phyloP scores from a whole-genome alignment of 768 basidiomycete species.

The Boletus fagicola region DNA sequence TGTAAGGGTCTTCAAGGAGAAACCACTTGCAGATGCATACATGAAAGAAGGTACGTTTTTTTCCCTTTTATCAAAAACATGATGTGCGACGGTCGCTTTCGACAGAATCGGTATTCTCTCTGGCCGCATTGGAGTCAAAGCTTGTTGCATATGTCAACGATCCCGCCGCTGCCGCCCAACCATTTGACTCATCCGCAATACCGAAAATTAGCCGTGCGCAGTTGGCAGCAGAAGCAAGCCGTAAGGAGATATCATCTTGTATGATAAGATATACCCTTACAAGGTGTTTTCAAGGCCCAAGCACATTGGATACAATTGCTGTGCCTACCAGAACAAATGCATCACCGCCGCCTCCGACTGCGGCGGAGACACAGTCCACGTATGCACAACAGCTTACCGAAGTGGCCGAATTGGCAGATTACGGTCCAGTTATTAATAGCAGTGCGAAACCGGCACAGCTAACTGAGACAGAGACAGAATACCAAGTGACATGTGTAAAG shows the following conservation, averaged over 20 bases:
- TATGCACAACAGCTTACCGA: constrained; percentile 84
- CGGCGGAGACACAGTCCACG: constrained; percentile 84
- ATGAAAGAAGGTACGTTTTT: constrained; percentile 79
- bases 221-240: constrained; percentile 82
- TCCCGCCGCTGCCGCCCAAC: constrained; percentile 58
- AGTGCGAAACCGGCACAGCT: constrained; percentile 74
- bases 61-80: background rate
- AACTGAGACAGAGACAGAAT: constrained; percentile 97
- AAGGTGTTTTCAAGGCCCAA: constrained; percentile 58
- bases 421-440: constrained; percentile 88
- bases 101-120: constrained; percentile 89
- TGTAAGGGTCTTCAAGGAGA: constrained; percentile 77
- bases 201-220: constrained; percentile 95
- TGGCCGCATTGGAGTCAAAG: constrained; percentile 86
- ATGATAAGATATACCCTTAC: constrained; percentile 12
- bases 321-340: constrained; percentile 61
- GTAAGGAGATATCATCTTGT: constrained; percentile 44
- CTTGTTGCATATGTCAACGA: constrained; percentile 94
- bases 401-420: constrained; percentile 80
- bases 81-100: background rate
- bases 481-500: constrained; percentile 94
- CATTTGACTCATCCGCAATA: constrained; percentile 81
- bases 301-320: constrained; percentile 80
- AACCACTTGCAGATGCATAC: constrained; percentile 77
- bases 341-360: constrained; percentile 71